Base-by-base conservation (phyloP, 208 protist species). In the Trichomonas vaginalis region DNA sequence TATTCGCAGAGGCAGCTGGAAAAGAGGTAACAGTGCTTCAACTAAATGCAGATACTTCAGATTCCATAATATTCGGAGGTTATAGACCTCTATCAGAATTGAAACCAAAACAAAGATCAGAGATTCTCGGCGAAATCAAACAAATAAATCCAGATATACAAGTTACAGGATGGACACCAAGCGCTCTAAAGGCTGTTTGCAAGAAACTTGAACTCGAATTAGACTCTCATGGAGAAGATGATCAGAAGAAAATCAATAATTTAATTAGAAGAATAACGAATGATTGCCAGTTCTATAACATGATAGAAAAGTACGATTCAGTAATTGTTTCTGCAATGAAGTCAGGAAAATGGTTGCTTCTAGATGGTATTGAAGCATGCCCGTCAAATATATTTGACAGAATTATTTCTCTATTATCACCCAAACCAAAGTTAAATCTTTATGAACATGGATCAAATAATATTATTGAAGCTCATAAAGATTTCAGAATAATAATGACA, bases 401-500 rank as follows among this genome's bases (percentile, higher is more conserved):
- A 80, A 39, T 95, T 39, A 42, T 4, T 15, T 40, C 48, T 39
- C 37, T 95, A 17, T n/a, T 61, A 35, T 47, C 14, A 48, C 4
- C 51, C 15, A 37, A 83, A 56, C 95, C 95, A 87, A 39, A 35
- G 27, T 17, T 95, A 0, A 95, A 62, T 40, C 9, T 79, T 17
- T 79, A 79, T 10, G 95, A 95, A 40, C 0, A 45, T 15, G 79
- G 95, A 37, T 0, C 23, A 92, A 39, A 92, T 51, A 27, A 2
- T 39, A 15, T 6, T 32, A 32, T 45, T 47, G 8, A 21, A 49
- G 56, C 56, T 40, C 42, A 95, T 39, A 0, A 0, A 15, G 37
- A 95, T 37, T 95, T 88, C 48, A 83, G 95, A 48, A 8, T 95
- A 17, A 35, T 95, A 15, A 87, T 87, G 79, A 95, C 95, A 23